Evolutionary conservation across 2,329 filamentous ascomycete species (phyloP).

Genomic region (Trichoderma citrinoviride): DNA sequence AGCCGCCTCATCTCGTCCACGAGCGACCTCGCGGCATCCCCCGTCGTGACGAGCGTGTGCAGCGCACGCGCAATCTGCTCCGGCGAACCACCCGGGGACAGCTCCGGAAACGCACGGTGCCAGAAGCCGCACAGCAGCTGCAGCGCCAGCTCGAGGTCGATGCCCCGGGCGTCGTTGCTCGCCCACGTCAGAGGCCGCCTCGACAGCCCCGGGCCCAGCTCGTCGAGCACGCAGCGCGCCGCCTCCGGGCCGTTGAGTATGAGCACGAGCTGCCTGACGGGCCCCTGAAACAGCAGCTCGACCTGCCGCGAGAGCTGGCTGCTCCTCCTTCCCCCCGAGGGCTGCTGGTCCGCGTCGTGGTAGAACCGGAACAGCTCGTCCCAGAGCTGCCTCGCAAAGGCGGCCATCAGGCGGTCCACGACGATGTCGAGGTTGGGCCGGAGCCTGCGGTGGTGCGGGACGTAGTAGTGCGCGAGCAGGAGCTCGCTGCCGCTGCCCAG

Average conservation of each 20-base stretch:
- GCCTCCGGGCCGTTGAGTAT: conserved; percentile 39
- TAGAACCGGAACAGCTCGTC: conserved; percentile 39
- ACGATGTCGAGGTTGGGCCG: conserved; percentile 38
- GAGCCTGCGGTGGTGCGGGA: conserved; percentile 32
- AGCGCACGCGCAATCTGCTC: conserved; percentile 37
- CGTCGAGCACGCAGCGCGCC: conserved; percentile 36
- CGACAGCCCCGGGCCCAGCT: conserved; percentile 37
- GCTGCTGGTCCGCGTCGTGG: conserved; percentile 28
- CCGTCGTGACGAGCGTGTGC: conserved; percentile 32
- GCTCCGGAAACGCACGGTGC: conserved; percentile 36
- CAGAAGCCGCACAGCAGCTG: conserved; percentile 39
- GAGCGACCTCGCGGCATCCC: conserved; percentile 32
- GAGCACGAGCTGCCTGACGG: conserved; percentile 38
- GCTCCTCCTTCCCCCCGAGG: conserved; percentile 24
- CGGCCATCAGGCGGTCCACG: conserved; percentile 36
- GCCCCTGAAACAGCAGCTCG: conserved; percentile 37
- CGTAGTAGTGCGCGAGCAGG: conserved; percentile 40
- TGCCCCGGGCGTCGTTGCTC: conserved; percentile 31
- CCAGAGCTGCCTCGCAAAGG: conserved; percentile 37
- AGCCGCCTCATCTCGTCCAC: conserved; percentile 32
- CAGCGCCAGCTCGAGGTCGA: conserved; percentile 36
- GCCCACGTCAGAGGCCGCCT: conserved; percentile 36
- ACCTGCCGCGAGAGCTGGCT: conserved; percentile 33
- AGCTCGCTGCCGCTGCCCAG: conserved; percentile 38
- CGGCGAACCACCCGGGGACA: conserved; percentile 35